Evolutionary conservation across 257 asterid species (phyloP), one percentile per base, ranked within the genome.

Genomic region (Asclepias syriaca): DNA sequence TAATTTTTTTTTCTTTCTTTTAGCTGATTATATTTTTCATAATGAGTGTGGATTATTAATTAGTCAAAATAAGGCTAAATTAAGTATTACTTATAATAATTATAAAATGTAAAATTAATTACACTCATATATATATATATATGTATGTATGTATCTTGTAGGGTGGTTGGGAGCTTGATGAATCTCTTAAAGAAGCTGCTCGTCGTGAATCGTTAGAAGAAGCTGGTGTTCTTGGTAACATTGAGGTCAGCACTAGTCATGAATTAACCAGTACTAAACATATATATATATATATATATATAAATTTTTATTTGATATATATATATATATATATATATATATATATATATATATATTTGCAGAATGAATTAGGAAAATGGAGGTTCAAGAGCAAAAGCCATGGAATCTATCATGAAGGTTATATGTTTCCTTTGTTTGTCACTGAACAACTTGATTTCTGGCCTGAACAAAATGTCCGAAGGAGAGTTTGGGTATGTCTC

Each of bases 111-210:
- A 1, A 43, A 43, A 43, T 43, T 9, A 6, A 1, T 43, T 8
- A 34, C 0, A 24, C 27, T 24, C 27, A 24, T 24, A 0, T 24
- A 24, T 34, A 34, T 34, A 4, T 34, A 34, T 40, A 40, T 6
- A 6, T 40, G 5, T 40, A 40, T 40, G 8, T 43, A 43, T 43
- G 8, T 43, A 7, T 46, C 6, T 2, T 49, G 27, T 67, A 89
- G 96, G 97, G 97, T 43, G 96, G 97, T 56, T 90, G 97, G 97
- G 97, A 90, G 60, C 74, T 72, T 37, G 97, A 90, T 75, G 97
- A 90, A 77, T 86, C 93, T 5, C 81, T 83, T 2, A 86, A 84
- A 80, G 95, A 85, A 84, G 96, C 95, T 7, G 96, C 93, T 71
- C 79, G 83, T 72, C 95, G 97, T 2, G 97, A 90, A 76, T 80